These are phyloP conservation scores for Skeletonema costatum DNA, from an alignment of 108 stramenopile genomes.

Conservation along the genomic window DNA sequence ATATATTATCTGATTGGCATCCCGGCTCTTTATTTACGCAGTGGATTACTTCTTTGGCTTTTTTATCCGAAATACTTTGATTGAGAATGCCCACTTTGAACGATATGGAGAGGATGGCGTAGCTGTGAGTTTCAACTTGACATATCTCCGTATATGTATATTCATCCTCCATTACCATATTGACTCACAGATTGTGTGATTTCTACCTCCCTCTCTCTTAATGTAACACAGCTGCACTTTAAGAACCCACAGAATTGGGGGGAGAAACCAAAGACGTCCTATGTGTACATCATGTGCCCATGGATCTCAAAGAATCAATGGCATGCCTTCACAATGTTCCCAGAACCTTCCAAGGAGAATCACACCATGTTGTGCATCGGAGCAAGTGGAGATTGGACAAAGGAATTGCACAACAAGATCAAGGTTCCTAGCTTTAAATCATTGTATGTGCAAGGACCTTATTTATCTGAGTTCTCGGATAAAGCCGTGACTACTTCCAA, in stretches of 20 bases:
- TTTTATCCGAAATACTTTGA: background rate
- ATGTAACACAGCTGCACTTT: background rate
- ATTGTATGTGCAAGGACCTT: background rate
- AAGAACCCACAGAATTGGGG: background rate
- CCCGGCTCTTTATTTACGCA: slow-evolving; percentile 15
- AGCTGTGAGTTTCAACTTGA: background rate
- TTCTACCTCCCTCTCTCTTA: too few species aligned
- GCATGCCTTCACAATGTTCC: background rate
- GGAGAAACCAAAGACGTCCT: background rate
- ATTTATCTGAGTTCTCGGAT: background rate
- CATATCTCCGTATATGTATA: too few species aligned
- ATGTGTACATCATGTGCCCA: background rate
- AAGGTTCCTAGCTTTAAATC: background rate
- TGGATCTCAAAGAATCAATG: slow-evolving; percentile 13
- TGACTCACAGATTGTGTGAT: too few species aligned
- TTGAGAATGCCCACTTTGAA: background rate
- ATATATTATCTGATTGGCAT: slow-evolving; percentile 29
- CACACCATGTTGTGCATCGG: background rate
- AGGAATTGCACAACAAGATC: background rate
- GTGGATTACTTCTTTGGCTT: background rate
- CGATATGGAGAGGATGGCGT: slow-evolving; percentile 4
- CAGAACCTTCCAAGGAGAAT: background rate
- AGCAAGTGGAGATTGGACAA: background rate
- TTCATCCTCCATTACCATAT: too few species aligned
- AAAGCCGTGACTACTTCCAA: background rate